Conservation (phyloP, 169 alveolate genomes). For the Eimeria zaria region DNA sequence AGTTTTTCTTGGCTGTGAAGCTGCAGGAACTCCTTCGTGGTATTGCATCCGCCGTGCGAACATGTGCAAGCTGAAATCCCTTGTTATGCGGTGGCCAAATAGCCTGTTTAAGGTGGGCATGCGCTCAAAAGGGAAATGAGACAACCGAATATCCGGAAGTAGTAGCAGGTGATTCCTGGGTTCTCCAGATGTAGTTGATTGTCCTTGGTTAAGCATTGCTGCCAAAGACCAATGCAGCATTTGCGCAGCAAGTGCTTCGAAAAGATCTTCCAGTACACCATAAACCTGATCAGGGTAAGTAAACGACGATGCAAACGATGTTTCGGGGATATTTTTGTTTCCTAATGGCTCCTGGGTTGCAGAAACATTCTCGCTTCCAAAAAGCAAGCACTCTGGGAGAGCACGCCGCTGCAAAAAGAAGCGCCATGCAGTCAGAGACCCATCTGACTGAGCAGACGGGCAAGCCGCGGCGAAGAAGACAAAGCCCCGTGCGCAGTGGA, state of each 20-base stretch:
- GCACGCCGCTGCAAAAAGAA: slow-evolving; percentile 78
- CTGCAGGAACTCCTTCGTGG: background rate
- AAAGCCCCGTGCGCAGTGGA: slow-evolving; percentile 54
- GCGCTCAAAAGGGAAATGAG: slow-evolving; percentile 66
- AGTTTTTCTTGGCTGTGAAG: slow-evolving; percentile 25
- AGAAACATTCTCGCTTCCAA: background rate
- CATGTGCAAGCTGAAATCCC: slow-evolving; percentile 76
- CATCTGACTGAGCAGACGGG: slow-evolving; percentile 29
- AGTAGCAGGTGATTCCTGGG: slow-evolving; percentile 42
- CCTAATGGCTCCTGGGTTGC: background rate
- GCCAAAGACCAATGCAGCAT: slow-evolving; percentile 43
- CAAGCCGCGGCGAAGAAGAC: slow-evolving; percentile 44
- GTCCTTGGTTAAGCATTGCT: slow-evolving; percentile 47
- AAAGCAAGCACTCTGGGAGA: slow-evolving; percentile 68
- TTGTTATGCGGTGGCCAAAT: slow-evolving; percentile 54
- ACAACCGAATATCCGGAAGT: slow-evolving; percentile 63
- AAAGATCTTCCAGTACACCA: slow-evolving; percentile 22
- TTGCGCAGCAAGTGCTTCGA: slow-evolving; percentile 52
- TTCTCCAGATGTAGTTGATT: slow-evolving; percentile 13
- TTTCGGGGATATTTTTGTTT: background rate
- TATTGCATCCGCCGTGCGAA: slow-evolving; percentile 71
- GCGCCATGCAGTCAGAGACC: slow-evolving; percentile 37
- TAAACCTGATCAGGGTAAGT: slow-evolving; percentile 22
- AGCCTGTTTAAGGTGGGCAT: slow-evolving; percentile 33
- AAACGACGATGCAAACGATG: background rate